These are phyloP conservation scores for Globisporangium yorkense DNA, from an alignment of 352 stramenopile genomes.

Conservation along the genomic window DNA sequence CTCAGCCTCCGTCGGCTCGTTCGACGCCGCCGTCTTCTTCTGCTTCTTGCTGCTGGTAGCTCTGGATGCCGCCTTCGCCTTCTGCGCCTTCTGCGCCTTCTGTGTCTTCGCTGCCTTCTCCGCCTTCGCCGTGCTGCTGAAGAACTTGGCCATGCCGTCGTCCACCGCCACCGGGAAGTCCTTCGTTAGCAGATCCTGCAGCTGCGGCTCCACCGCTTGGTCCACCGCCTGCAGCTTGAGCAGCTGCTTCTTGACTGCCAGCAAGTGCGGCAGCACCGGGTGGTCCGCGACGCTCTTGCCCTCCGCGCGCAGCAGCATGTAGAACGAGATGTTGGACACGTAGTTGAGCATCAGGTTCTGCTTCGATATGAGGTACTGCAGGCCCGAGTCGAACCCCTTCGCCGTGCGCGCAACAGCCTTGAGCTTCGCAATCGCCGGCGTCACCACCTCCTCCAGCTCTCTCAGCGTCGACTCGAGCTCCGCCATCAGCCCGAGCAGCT, in stretches of 20 bases:
- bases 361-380: constrained; percentile 74
- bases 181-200: constrained; percentile 64
- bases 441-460: constrained; percentile 59
- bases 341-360: constrained; percentile 86
- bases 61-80: constrained; percentile 2
- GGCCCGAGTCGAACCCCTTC: constrained; percentile 45
- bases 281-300: constrained; percentile 78
- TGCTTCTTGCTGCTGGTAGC: constrained; percentile 24
- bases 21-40: constrained; percentile 24
- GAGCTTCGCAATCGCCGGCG: constrained; percentile 68
- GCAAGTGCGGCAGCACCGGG: constrained; percentile 69
- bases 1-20: constrained; percentile 31
- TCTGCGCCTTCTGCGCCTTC: constrained; percentile 30
- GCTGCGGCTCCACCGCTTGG: constrained; percentile 44
- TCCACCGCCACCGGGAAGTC: constrained; percentile 45
- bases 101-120: neutral
- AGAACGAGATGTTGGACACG: constrained; percentile 83
- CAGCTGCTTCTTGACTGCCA: constrained; percentile 75
- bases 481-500: constrained; percentile 61
- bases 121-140: constrained; percentile 22
- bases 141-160: constrained; percentile 72
- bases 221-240: constrained; percentile 52
- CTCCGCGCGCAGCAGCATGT: constrained; percentile 71
- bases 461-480: constrained; percentile 67
- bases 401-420: constrained; percentile 53